Base-by-base conservation (phyloP, 1,139 yeast species). In the Blastobotrys raffinosifermentans region DNA sequence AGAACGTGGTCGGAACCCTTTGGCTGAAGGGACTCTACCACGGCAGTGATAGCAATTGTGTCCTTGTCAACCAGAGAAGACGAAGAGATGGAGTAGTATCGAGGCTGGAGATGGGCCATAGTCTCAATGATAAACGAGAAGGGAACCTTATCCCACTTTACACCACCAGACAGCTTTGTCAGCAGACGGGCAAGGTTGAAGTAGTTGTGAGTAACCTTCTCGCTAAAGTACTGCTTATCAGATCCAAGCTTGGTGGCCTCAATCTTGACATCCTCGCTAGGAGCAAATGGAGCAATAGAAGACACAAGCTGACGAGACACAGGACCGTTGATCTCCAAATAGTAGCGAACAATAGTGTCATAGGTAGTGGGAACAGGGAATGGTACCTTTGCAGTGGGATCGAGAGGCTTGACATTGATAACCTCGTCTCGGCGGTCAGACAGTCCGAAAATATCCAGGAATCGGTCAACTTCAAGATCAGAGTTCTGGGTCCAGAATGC, bases 71-170 rank as follows among this genome's bases (percentile, higher is more conserved):
- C 72, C 43, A 78, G 63, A 2, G 94, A 80, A 8, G 96, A 86
- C 2, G 97, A 89, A 3, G 97, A 89, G 51, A 91, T 91, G 16
- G 98, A 91, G 63, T 91, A 91, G 66, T 87, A 91, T 63, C 98
- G 89, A 32, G 97, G 96, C 58, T 83, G 93, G 53, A 91, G 68
- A 53, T 79, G 86, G 37, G 87, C 76, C 44, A 91, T 63, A 29
- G 80, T 73, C 66, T 91, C 98, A 51, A 89, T 70, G 36, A 91
- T 64, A 56, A 87, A 85, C 41, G 79, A 80, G 67, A 89, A 83
- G 25, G 98, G 96, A 35, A 91, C 85, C 10, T 66, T 59, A 16
- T 60, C 49, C 97, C 97, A 89, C 21, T 76, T 62, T 26, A 49
- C 56, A 35, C 84, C 87, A 11, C 66, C 54, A 17, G 95, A 83